A percentile compares a stretch with the other conserved stretches of the same genome.
Conservation (phyloP, 78 protist species). For the Speleostelium caveatum region DNA sequence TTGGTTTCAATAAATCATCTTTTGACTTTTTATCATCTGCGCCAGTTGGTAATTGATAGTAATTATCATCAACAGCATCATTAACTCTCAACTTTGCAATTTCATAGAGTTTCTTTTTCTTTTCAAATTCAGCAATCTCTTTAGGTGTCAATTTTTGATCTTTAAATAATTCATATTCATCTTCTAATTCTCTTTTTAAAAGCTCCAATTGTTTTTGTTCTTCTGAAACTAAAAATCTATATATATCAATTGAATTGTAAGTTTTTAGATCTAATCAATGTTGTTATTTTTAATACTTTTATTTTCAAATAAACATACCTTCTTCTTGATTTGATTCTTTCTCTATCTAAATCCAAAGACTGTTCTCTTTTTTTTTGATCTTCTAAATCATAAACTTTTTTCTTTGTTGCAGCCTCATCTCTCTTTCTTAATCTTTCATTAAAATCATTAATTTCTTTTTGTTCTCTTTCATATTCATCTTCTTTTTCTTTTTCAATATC, state of each 20-base stretch:
- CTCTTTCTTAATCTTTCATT: conserved; percentile 71
- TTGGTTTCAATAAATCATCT: conserved; percentile 1
- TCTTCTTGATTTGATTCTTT: conserved; percentile 76
- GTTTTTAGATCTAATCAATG: not conserved
- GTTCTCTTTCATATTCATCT: conserved; percentile 79
- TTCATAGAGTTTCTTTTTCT: conserved; percentile 74
- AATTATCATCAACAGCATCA: conserved; percentile 5
- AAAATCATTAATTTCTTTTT: conserved; percentile 60
- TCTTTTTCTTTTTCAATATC: conserved; percentile 19
- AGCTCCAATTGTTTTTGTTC: conserved; percentile 59
- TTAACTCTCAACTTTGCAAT: conserved; percentile 74
- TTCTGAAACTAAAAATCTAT: conserved; percentile 64
- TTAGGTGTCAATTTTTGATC: conserved; percentile 71
- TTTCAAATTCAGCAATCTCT: conserved; percentile 82
- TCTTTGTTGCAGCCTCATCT: conserved; percentile 68
- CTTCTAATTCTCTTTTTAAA: conserved; percentile 58
- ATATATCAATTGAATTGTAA: not conserved
- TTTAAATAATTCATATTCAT: conserved; percentile 84
- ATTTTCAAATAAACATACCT: not conserved
- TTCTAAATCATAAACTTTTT: conserved; percentile 10
- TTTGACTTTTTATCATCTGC: not conserved
- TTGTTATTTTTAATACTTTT: conserved; percentile 7
- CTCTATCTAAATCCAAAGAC: conserved; percentile 14
- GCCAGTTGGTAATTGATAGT: conserved; percentile 15
- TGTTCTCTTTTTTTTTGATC: conserved; percentile 16